A percentile compares a stretch with the other conserved stretches of the same genome.
These are phyloP conservation scores for Gossypium sturtianum DNA, from an alignment of 345 rosid genomes.

Conservation along the genomic window DNA sequence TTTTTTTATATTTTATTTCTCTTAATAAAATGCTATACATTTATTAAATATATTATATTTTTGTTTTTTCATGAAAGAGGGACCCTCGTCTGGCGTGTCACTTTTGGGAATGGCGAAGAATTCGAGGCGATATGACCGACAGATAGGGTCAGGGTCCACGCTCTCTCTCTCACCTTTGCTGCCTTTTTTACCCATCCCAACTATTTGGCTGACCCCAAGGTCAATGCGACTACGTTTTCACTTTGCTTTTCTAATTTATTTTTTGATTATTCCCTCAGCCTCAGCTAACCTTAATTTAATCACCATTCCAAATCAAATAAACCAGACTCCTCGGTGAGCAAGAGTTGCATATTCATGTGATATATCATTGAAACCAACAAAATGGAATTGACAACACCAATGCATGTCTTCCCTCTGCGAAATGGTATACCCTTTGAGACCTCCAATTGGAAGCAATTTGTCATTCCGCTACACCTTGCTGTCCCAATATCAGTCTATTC, in stretches of 20 bases:
- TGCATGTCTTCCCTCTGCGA: background rate
- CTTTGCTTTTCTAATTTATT: background rate
- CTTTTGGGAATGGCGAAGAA: constrained; percentile 33
- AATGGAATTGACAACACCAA: background rate
- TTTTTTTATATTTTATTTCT: background rate
- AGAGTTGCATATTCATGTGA: background rate
- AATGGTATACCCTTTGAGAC: too few relatives aligned
- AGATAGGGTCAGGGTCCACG: constrained; percentile 41
- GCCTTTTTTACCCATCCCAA: constrained; percentile 22
- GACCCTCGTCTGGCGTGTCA: constrained; percentile 54
- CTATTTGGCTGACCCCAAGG: constrained; percentile 15
- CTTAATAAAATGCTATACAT: background rate
- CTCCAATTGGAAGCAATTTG: background rate
- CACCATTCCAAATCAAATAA: too few relatives aligned
- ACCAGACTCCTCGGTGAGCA: too few relatives aligned
- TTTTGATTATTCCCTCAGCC: background rate
- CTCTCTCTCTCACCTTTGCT: constrained; percentile 8
- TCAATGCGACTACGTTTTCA: constrained; percentile 20
- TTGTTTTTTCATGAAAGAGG: constrained; percentile 18
- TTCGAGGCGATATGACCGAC: constrained; percentile 55
- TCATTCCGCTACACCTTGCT: background rate
- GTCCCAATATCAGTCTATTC: background rate
- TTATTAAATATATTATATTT: background rate
- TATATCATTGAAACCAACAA: background rate
- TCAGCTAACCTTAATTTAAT: too few relatives aligned